These are phyloP conservation scores for Mimosa pudica DNA, from an alignment of 306 rosid species.

Conservation along the genomic window DNA sequence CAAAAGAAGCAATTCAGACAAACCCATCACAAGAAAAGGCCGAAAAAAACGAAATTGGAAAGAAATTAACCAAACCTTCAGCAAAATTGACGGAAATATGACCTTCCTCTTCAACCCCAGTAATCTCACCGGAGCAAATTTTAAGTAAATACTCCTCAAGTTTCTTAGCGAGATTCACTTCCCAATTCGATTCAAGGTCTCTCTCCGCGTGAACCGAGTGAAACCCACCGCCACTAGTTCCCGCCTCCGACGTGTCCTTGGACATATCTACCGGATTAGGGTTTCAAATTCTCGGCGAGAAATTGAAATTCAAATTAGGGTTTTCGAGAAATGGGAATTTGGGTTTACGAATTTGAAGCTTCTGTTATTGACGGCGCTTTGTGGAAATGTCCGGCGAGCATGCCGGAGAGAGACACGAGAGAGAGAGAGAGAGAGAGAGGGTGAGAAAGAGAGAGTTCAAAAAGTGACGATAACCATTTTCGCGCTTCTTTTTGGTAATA, in stretches of 20 bases:
- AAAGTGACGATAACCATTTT: conserved; percentile 37
- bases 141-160: conserved; percentile 80
- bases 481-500: conserved; percentile 51
- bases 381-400: conserved; percentile 2
- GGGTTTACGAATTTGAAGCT: conserved; percentile 30
- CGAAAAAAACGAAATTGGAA: neutral
- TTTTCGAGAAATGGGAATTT: conserved; percentile 2
- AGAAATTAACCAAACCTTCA: conserved; percentile 58
- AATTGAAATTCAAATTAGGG: conserved; percentile 2
- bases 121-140: conserved; percentile 84
- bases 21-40: neutral
- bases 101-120: conserved; percentile 61
- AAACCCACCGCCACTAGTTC: conserved; percentile 45
- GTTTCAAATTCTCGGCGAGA: conserved; percentile 31
- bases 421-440: neutral
- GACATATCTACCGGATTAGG: conserved; percentile 44
- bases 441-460: conserved; percentile 29
- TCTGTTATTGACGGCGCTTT: neutral
- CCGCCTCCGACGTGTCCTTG: conserved; percentile 40
- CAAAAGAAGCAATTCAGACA: conserved; percentile 41
- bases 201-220: conserved; percentile 86
- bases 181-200: conserved; percentile 91
- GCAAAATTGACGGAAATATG: conserved; percentile 68
- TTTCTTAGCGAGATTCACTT: conserved; percentile 85
- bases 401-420: neutral